A percentile compares a stretch with the other conserved stretches of the same genome.
phyloP scores from a whole-genome alignment of 2,329 filamentous ascomycete species.

The Metarhizium anisopliae region DNA sequence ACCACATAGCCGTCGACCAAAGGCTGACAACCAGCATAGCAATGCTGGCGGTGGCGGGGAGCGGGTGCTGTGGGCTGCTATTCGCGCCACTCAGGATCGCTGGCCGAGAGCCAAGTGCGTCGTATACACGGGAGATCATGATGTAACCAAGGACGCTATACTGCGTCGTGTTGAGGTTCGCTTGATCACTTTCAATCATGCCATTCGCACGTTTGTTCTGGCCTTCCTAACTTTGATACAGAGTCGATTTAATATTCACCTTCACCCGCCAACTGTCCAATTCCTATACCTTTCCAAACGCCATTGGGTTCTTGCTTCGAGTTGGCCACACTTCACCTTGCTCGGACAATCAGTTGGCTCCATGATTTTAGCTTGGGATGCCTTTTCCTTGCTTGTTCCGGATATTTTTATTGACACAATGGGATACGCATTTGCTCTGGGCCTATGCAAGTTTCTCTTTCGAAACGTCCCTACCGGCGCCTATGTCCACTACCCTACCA shows the following conservation, averaged over 20 bases:
- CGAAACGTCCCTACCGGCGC: slow-evolving; percentile 73
- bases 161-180: slow-evolving; percentile 64
- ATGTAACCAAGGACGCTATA: slow-evolving; percentile 72
- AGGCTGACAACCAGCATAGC: slow-evolving; percentile 32
- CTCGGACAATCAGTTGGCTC: slow-evolving; percentile 91
- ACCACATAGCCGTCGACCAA: not conserved
- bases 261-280: slow-evolving; percentile 72
- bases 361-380: slow-evolving; percentile 79
- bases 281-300: slow-evolving; percentile 89
- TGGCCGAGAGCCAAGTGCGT: slow-evolving; percentile 86
- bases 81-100: slow-evolving; percentile 78
- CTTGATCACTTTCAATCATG: not conserved
- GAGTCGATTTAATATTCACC: slow-evolving; percentile 84
- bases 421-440: slow-evolving; percentile 90
- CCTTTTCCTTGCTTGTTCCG: slow-evolving; percentile 82
- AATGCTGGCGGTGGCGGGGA: slow-evolving; percentile 96
- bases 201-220: no score
- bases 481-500: slow-evolving; percentile 97
- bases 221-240: slow-evolving; percentile 20
- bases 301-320: slow-evolving; percentile 74
- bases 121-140: slow-evolving; percentile 93
- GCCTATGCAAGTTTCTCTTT: slow-evolving; percentile 75
- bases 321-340: slow-evolving; percentile 87
- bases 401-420: slow-evolving; percentile 97
- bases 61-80: slow-evolving; percentile 90